phyloP scores from a whole-genome alignment of 441 rosid species.

The Adansonia gregorii region DNA sequence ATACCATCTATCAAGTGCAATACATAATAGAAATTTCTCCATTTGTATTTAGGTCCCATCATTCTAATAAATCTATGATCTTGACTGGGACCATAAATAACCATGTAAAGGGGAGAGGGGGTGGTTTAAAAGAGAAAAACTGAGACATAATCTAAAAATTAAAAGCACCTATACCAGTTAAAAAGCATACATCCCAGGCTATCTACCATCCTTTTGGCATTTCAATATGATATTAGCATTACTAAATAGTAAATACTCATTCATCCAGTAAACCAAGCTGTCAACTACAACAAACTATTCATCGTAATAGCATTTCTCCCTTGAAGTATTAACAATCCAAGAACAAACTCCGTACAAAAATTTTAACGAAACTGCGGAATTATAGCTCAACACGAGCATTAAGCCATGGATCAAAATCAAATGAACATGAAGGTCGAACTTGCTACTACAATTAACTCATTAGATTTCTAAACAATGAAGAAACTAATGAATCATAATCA shows the following conservation, averaged over 20 bases:
- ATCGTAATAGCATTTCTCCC: neutral
- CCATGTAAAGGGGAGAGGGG: neutral
- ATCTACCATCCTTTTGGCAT: neutral
- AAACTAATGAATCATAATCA: neutral
- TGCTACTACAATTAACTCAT: neutral
- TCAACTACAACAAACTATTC: neutral
- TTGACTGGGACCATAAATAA: neutral
- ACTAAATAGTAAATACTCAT: neutral
- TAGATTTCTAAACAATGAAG: neutral
- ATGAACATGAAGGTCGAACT: conserved; percentile 8
- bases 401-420: neutral
- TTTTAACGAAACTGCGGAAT: neutral
- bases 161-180: neutral
- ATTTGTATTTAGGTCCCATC: neutral
- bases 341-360: neutral
- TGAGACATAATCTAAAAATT: neutral
- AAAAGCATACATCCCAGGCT: neutral
- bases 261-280: neutral
- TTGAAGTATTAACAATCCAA: neutral
- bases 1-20: conserved; percentile 18
- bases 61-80: conserved; percentile 14
- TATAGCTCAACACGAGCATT: neutral
- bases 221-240: neutral
- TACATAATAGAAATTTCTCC: neutral
- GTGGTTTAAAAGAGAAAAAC: neutral